phyloP scores from a whole-genome alignment of 2,329 filamentous ascomycete genomes.

The Paramyrothecium roridum region DNA sequence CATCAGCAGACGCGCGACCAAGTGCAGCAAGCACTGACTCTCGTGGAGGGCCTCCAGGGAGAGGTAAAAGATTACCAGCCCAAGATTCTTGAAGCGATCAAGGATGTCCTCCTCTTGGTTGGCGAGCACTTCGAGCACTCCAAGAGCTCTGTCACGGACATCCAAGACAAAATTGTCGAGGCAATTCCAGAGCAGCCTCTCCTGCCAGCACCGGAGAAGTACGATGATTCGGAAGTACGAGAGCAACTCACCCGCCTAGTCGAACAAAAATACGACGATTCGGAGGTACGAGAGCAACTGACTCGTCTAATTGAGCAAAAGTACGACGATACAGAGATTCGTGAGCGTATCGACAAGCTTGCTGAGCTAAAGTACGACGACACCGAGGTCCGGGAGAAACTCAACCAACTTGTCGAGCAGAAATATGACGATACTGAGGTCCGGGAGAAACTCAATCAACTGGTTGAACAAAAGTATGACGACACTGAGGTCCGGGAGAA shows the following conservation, averaged over 20 bases:
- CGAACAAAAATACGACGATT: conserved; percentile 24
- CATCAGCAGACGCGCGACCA: conserved; percentile 82
- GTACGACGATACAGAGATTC: conserved; percentile 53
- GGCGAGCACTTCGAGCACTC: conserved; percentile 87
- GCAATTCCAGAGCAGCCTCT: conserved; percentile 58
- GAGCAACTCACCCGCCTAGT: conserved; percentile 51
- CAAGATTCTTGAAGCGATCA: conserved; percentile 80
- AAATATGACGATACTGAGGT: conserved; percentile 50
- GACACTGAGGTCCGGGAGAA: conserved; percentile 17
- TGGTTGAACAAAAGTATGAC: conserved; percentile 25
- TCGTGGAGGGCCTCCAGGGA: conserved; percentile 72
- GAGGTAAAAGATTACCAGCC: conserved; percentile 82
- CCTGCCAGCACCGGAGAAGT: conserved; percentile 57
- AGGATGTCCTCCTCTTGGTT: conserved; percentile 80
- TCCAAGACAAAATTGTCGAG: conserved; percentile 60
- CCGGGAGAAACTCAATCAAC: conserved; percentile 48
- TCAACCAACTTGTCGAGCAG: conserved; percentile 52
- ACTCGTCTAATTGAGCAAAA: conserved; percentile 40
- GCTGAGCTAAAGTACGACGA: conserved; percentile 58
- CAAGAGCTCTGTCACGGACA: conserved; percentile 57
- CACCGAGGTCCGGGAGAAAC: conserved; percentile 33
- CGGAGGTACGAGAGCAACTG: conserved; percentile 23
- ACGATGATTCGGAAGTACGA: conserved; percentile 44
- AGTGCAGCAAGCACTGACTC: conserved; percentile 68
- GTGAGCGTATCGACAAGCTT: conserved; percentile 23